A percentile compares a stretch with the other conserved stretches of the same genome.
Conservation (phyloP, 768 basidiomycete genomes). For the Lentinus brumalis region DNA sequence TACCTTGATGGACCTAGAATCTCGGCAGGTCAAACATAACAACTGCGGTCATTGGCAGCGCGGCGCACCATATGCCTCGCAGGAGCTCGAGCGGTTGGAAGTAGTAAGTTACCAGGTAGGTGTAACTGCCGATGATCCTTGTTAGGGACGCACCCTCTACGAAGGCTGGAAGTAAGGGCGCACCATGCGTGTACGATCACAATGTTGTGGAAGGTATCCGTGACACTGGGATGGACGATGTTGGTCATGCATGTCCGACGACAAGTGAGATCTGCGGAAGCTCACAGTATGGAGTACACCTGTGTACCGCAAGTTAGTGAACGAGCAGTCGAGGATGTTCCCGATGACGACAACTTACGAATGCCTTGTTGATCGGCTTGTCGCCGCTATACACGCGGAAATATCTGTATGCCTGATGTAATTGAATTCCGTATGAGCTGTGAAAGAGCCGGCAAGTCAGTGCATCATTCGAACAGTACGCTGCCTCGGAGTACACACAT, state of each 20-base stretch:
- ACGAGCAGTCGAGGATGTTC: too few relatives aligned
- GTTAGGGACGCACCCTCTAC: background rate
- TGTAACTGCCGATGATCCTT: background rate
- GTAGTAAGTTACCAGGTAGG: background rate
- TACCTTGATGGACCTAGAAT: too few relatives aligned
- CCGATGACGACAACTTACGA: background rate
- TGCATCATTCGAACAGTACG: background rate
- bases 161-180: background rate
- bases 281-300: background rate
- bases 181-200: background rate
- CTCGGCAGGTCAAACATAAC: too few relatives aligned
- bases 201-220: background rate
- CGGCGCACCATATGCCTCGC: background rate
- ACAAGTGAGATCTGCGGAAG: background rate
- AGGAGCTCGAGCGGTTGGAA: background rate
- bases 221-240: background rate
- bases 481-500: background rate
- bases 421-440: background rate
- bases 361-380: background rate
- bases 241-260: background rate
- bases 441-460: background rate
- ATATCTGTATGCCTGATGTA: background rate
- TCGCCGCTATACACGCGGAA: background rate
- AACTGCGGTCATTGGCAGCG: too few relatives aligned
- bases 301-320: background rate